Base-by-base conservation (phyloP, 305 asterid species). In the Solanum hybrid region DNA sequence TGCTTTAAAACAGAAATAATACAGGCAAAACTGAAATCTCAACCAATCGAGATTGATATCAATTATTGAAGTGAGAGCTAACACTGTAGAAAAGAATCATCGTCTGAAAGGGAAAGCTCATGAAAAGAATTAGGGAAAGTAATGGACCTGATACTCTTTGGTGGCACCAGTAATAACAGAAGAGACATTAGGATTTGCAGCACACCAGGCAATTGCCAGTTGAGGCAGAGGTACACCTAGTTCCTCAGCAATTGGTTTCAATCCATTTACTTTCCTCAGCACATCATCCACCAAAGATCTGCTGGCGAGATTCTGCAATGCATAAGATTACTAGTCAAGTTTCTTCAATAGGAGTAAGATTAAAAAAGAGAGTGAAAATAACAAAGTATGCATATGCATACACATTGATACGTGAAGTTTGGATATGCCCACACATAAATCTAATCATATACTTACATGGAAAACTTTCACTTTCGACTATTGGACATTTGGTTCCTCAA, bases 151-250 rank as follows among this genome's bases (percentile, higher is more conserved):
- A 87, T 93, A 85, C 90, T 93, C 97, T 92, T 96, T 98, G 91
- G 98, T 96, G 90, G 99, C 98, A 73, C 99, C 99, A n/a, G 99
- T 98, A 90, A 98, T 96, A 88, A 98, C 99, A 8, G 98, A 94
- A 12, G 99, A 96, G 85, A 98, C 99, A 89, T 96, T 94, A 24
- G 99, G 99, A 92, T 98, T 98, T 27, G 98, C 89, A 90, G 99
- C 99, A 91, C 99, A 98, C 99, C 99, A 98, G 24, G 99, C 99
- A 90, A 98, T 96, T 36, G 99, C 98, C 84, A 98, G 97, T 91
- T 96, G 99, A 84, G 99, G 91, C 51, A 98, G 90, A 91, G 98
- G 92, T 90, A 98, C 99, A 4, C 95, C 98, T 26, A 98, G 93
- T 91, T 95, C 98, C 8, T 95, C 95, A 2, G 99, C 99, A 86